Evolutionary conservation across 176 grass and related monocot genomes (phyloP).

Genomic region (Rhynchospora pubera): DNA sequence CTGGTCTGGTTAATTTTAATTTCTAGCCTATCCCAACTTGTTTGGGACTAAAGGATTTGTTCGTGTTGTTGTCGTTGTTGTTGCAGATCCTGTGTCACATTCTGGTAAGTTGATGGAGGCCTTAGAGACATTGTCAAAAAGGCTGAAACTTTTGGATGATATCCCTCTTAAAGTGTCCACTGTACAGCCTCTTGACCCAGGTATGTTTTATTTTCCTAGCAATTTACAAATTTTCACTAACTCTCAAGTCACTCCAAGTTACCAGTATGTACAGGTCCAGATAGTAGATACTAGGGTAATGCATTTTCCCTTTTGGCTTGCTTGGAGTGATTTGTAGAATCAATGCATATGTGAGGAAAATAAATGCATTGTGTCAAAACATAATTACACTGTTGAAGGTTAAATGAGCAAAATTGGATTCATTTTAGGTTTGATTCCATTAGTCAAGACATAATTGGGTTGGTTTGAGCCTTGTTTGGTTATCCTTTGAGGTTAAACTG

Average conservation of each 20-base stretch:
- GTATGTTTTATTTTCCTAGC: conserved; percentile 15
- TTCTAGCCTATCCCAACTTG: conserved; percentile 11
- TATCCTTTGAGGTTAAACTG: not conserved
- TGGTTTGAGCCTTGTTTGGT: not conserved
- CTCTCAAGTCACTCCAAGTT: not conserved
- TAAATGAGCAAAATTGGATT: not conserved
- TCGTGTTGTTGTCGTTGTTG: not conserved
- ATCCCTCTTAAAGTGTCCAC: conserved; percentile 90
- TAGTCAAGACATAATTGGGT: not conserved
- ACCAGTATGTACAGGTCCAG: not conserved
- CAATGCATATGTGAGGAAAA: not conserved
- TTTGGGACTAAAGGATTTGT: not conserved
- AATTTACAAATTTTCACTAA: not conserved
- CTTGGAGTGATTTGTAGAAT: not conserved
- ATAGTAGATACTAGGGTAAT: not conserved
- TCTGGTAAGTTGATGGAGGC: conserved; percentile 61
- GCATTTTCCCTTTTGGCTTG: not conserved
- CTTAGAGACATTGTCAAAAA: conserved; percentile 63
- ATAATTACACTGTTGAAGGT: not conserved
- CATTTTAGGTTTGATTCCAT: not conserved
- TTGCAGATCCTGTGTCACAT: conserved; percentile 66
- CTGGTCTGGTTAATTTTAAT: not conserved
- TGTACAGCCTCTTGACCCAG: conserved; percentile 72
- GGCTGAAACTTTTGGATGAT: conserved; percentile 57
- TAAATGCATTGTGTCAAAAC: not conserved